Base-by-base conservation (phyloP, 306 rosid genomes). In the Mimosa pudica region DNA sequence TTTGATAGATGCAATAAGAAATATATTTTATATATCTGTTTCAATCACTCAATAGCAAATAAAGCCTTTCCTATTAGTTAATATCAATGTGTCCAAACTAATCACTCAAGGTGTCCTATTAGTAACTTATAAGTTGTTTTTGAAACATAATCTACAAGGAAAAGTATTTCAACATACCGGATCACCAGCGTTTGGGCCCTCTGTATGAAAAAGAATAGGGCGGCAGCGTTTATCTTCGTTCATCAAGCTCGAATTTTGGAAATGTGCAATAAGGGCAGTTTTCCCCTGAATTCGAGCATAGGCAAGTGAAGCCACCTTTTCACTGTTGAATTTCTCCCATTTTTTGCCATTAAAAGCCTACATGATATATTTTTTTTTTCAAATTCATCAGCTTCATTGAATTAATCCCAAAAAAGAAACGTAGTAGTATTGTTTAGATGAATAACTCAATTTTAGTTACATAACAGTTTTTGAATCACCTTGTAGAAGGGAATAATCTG, bases 311-410 rank as follows among this genome's bases (percentile, higher is more conserved):
- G 97, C 97, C 78, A 92, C 97, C 90, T 92, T 92, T 89, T 92
- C 97, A 79, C 97, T 92, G 88, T 92, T 92, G 41, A 92, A 92
- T 85, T 92, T 92, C 89, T 92, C 97, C 97, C 97, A 92, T 71
- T 90, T 92, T 80, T 92, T 92, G 42, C 97, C 97, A 73, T 90
- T 82, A 81, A 92, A 92, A 74, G 97, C 93, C 97, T 92, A 89
- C 81, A 84, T 17, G 49, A 77, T 38, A 54, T 47, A n/a, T n/a
- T n/a, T n/a, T 77, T 30, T 24, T 77, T 35, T 47, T 5, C 70
- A 58, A 58, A 70, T 60, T 48, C 11, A 71, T 80, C 71, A 78
- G 80, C 73, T 81, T 83, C 73, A 62, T 63, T 63, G 76, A 75
- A 14, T 44, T 48, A 36, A 4, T 51, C 61, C 58, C 30, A 24